Conservation (phyloP, 2,329 filamentous ascomycete genomes). For the Colletotrichum aenigma region DNA sequence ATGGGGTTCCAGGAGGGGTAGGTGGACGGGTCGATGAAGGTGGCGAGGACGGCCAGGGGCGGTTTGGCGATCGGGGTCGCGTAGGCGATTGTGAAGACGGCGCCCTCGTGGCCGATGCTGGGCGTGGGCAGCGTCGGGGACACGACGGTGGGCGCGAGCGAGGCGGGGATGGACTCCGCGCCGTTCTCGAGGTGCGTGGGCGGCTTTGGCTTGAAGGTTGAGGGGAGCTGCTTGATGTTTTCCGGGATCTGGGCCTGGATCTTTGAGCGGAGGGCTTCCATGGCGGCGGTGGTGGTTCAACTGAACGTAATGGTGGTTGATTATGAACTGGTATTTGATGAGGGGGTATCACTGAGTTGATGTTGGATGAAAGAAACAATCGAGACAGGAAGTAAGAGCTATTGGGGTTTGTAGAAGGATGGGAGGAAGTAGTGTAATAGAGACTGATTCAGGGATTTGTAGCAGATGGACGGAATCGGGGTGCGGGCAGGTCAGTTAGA, state of each 20-base stretch:
- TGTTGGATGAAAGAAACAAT: neutral
- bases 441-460: neutral
- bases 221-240: slow-evolving; percentile 13
- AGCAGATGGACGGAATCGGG: neutral
- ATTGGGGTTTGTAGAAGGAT: neutral
- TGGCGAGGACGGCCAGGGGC: slow-evolving; percentile 31
- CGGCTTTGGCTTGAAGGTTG: slow-evolving; percentile 14
- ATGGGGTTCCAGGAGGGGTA: slow-evolving; percentile 42
- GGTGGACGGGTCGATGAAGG: slow-evolving; percentile 31
- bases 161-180: slow-evolving; percentile 11
- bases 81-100: slow-evolving; percentile 28
- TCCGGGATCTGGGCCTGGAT: slow-evolving; percentile 14
- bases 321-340: neutral
- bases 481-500: neutral
- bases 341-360: neutral
- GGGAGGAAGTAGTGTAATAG: neutral
- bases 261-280: slow-evolving; percentile 8
- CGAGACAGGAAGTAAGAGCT: neutral
- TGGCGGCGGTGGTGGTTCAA: neutral
- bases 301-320: neutral
- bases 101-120: neutral
- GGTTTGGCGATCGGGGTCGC: slow-evolving; percentile 36
- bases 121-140: slow-evolving; percentile 7
- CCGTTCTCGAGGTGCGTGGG: slow-evolving; percentile 11
- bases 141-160: slow-evolving; percentile 12